These are phyloP conservation scores for Phytopythium aichiense DNA, from an alignment of 352 stramenopile genomes.

Conservation along the genomic window DNA sequence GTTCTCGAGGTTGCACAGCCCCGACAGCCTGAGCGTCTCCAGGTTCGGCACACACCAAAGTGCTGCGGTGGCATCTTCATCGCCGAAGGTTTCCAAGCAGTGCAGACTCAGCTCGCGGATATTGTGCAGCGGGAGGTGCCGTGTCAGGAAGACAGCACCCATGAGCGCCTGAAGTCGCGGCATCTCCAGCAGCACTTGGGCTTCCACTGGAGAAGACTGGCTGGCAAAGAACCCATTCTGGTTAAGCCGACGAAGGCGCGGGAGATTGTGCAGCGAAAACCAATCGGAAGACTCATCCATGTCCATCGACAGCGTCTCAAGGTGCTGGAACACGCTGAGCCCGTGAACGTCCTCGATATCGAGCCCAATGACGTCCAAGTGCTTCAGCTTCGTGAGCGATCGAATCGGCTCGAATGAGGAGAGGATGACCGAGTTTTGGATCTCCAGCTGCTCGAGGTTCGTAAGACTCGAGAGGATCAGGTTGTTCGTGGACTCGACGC, in stretches of 20 bases:
- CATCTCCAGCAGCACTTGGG: conserved; percentile 1
- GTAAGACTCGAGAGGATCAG: background rate
- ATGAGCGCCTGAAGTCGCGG: background rate
- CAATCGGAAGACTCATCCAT: conserved; percentile 1
- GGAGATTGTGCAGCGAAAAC: background rate
- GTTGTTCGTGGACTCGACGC: background rate
- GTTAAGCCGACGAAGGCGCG: background rate
- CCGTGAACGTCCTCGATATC: background rate
- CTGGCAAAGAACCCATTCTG: background rate
- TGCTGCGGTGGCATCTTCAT: conserved; percentile 1
- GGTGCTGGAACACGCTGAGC: background rate
- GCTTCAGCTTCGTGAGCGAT: conserved; percentile 4
- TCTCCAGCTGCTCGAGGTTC: conserved; percentile 3
- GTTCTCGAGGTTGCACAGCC: conserved; percentile 1
- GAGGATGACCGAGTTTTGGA: background rate
- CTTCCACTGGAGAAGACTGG: background rate
- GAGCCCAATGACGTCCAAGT: background rate
- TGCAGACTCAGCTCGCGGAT: conserved; percentile 3
- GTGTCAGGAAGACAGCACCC: conserved; percentile 2
- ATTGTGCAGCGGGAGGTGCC: background rate
- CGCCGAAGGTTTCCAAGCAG: background rate
- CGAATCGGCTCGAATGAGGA: conserved; percentile 1
- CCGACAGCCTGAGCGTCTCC: background rate
- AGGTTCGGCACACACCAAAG: background rate
- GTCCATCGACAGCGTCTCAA: conserved; percentile 4